These are phyloP conservation scores for Cryphonectria japonica DNA, from an alignment of 2,329 filamentous ascomycete genomes.

Conservation along the genomic window DNA sequence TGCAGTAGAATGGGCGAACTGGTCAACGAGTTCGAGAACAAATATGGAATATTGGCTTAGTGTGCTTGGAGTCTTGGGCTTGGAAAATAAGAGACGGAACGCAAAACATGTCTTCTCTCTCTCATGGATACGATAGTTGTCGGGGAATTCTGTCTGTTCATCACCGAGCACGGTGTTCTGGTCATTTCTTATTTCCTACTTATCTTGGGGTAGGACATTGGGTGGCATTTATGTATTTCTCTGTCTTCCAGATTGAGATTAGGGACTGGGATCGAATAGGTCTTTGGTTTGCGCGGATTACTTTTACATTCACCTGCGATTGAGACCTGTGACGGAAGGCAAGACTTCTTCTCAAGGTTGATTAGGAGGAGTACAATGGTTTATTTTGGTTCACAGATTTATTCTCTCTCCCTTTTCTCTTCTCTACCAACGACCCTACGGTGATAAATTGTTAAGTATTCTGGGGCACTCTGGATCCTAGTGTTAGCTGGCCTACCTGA, in stretches of 20 bases:
- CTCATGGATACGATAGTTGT: background rate
- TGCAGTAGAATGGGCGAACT: slow-evolving; percentile 48
- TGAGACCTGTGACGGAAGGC: background rate
- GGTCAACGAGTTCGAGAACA: background rate
- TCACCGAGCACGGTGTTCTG: slow-evolving; percentile 3
- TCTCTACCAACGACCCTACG: background rate
- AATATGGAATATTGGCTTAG: background rate
- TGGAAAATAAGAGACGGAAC: slow-evolving; percentile 2
- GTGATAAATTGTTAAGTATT: background rate
- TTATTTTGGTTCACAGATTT: background rate
- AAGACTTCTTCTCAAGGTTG: background rate
- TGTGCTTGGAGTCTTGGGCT: slow-evolving; percentile 1
- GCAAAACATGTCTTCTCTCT: background rate
- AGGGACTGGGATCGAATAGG: background rate
- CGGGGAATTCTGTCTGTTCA: slow-evolving; percentile 6
- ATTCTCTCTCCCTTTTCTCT: background rate
- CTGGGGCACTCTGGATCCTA: background rate
- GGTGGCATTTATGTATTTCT: background rate
- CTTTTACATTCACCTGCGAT: background rate
- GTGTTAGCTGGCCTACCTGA: background rate
- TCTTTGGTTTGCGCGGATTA: background rate
- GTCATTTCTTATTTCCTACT: background rate
- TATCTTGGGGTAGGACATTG: background rate
- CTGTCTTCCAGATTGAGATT: background rate
- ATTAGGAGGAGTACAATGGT: background rate